Percentiles rank a stretch among this genome's conserved stretches.
These are phyloP conservation scores for Metschnikowia henanensis DNA, from an alignment of 805 yeast genomes.

Conservation along the genomic window DNA sequence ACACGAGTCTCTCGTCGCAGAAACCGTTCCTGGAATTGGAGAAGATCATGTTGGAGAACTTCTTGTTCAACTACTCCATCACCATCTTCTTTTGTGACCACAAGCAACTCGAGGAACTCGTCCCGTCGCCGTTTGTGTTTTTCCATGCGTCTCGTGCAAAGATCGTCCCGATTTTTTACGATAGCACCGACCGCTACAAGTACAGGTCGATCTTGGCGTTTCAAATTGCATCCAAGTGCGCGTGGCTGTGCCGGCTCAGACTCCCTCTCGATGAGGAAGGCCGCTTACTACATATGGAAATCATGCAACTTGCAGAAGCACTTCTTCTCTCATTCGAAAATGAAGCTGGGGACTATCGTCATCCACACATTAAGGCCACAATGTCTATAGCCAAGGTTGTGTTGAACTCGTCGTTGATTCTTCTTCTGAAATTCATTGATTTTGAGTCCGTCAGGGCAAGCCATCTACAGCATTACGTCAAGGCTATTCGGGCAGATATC, in stretches of 20 bases:
- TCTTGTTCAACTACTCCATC: slow-evolving; percentile 18
- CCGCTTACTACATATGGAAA: slow-evolving; percentile 2
- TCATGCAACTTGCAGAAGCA: slow-evolving; percentile 10
- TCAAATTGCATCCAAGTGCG: slow-evolving; percentile 18
- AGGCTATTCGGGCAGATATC: slow-evolving; percentile 10
- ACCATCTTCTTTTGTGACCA: slow-evolving; percentile 18
- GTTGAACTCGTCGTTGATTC: slow-evolving; percentile 11
- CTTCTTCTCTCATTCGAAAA: slow-evolving; percentile 6
- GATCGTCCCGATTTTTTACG: slow-evolving; percentile 7
- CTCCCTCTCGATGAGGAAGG: slow-evolving; percentile 8
- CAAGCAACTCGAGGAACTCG: slow-evolving; percentile 7
- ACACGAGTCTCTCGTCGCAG: not conserved
- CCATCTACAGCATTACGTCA: slow-evolving; percentile 3
- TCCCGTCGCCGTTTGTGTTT: slow-evolving; percentile 16
- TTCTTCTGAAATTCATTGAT: slow-evolving; percentile 12
- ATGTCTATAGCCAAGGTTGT: slow-evolving; percentile 13
- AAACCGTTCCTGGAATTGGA: slow-evolving; percentile 11
- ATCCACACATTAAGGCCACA: slow-evolving; percentile 7
- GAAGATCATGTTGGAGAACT: slow-evolving; percentile 16
- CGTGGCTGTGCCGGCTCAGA: slow-evolving; percentile 20
- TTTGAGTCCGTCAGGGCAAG: not conserved
- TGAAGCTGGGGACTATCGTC: not conserved
- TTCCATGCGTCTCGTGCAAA: slow-evolving; percentile 8
- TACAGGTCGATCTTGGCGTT: slow-evolving; percentile 15
- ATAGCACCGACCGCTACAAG: slow-evolving; percentile 9